These are phyloP conservation scores for Candida argentea DNA, from an alignment of 805 yeast species.

Conservation along the genomic window DNA sequence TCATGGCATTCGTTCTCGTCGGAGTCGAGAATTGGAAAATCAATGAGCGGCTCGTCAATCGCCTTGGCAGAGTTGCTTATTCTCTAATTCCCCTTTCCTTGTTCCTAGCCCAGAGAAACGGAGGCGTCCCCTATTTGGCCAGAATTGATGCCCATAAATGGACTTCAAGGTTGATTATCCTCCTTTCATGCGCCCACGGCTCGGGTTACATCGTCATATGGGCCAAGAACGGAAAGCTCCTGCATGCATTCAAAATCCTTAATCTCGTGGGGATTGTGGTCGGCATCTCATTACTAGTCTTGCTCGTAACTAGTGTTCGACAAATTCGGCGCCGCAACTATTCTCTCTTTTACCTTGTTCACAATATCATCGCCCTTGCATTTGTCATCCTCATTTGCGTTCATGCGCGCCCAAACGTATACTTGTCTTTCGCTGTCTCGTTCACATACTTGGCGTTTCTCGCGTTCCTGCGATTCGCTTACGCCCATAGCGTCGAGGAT, in stretches of 20 bases:
- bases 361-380: conserved; percentile 39
- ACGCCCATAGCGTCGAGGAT: conserved; percentile 5
- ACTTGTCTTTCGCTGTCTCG: conserved; percentile 17
- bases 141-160: conserved; percentile 57
- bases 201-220: conserved; percentile 43
- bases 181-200: conserved; percentile 39
- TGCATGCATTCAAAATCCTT: conserved; percentile 21
- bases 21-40: conserved; percentile 19
- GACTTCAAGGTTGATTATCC: conserved; percentile 50
- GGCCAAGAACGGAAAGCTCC: conserved; percentile 24
- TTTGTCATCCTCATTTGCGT: conserved; percentile 36
- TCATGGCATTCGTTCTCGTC: conserved; percentile 22
- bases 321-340: conserved; percentile 42
- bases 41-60: conserved; percentile 34
- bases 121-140: conserved; percentile 35
- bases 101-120: conserved; percentile 38
- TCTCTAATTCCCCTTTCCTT: conserved; percentile 49
- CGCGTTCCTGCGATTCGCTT: conserved; percentile 19
- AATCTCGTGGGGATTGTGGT: conserved; percentile 48
- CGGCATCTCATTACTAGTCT: conserved; percentile 20
- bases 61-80: conserved; percentile 55
- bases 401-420: conserved; percentile 68
- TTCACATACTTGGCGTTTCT: conserved; percentile 24
- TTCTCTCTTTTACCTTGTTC: conserved; percentile 44
- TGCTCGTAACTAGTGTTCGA: conserved; percentile 37